A percentile compares a stretch with the other conserved stretches of the same genome.
Evolutionary conservation across 1,284 basidiomycete species (phyloP).

Genomic region (Puccinia coronata): DNA sequence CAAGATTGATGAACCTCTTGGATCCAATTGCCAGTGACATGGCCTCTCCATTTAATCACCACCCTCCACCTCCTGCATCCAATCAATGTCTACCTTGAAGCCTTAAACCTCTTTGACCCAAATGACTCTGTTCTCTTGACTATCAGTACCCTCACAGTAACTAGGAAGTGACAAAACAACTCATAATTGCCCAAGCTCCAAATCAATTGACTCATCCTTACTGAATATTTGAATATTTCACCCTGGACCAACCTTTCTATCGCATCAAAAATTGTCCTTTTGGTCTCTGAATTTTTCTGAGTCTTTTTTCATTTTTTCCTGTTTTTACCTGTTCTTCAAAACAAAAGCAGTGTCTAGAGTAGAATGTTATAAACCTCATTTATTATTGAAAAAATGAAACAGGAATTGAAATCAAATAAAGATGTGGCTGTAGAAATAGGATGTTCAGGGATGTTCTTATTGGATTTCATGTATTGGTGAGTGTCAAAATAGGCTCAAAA

Average conservation of each 20-base stretch:
- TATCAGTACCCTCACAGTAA: background rate
- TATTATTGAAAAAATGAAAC: too few species aligned
- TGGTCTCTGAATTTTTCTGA: background rate
- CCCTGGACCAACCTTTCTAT: background rate
- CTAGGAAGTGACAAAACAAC: background rate
- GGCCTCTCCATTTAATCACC: background rate
- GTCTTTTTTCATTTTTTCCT: background rate
- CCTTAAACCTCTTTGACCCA: background rate
- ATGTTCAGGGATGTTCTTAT: too few species aligned
- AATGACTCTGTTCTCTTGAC: background rate
- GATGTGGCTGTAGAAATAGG: too few species aligned
- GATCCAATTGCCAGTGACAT: slow-evolving; percentile 12
- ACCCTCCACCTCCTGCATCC: slow-evolving; percentile 3
- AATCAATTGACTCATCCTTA: background rate
- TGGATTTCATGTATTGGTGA: too few species aligned
- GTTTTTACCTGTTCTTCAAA: background rate
- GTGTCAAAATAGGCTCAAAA: too few species aligned
- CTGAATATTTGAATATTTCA: background rate
- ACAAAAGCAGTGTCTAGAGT: too few species aligned
- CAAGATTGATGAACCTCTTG: slow-evolving; percentile 39
- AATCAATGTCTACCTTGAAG: background rate
- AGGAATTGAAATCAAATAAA: too few species aligned
- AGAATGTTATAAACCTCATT: too few species aligned
- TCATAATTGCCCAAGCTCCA: too few species aligned
- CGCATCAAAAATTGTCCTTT: background rate